A percentile compares a stretch with the other conserved stretches of the same genome.
Conservation (phyloP, 2,329 filamentous ascomycete genomes). For the Fusarium pininemorale region DNA sequence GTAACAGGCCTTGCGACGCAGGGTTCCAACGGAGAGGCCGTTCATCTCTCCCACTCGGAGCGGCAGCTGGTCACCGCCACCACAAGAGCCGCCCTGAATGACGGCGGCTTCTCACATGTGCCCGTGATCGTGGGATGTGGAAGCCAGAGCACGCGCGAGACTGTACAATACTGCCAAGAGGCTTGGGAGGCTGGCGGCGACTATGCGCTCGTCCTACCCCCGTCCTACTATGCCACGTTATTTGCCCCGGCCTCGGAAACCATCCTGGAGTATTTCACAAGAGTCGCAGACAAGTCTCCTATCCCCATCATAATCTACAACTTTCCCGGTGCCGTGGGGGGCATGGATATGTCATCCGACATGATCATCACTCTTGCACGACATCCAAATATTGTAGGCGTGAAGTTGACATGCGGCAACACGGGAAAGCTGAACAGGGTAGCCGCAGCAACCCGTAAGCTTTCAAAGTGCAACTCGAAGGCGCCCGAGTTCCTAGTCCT, state of each 20-base stretch:
- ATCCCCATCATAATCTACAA: conserved; percentile 77
- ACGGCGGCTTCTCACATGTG: conserved; percentile 69
- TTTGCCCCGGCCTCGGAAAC: conserved; percentile 63
- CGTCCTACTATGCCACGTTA: conserved; percentile 77
- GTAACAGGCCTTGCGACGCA: conserved; percentile 80
- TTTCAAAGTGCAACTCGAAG: conserved; percentile 19
- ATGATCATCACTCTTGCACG: conserved; percentile 66
- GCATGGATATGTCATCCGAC: conserved; percentile 72
- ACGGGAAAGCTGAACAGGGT: conserved; percentile 74
- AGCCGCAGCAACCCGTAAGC: conserved; percentile 64
- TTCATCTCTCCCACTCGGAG: conserved; percentile 78
- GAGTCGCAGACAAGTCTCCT: conserved; percentile 70
- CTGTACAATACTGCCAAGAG: conserved; percentile 74
- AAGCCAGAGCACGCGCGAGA: conserved; percentile 77
- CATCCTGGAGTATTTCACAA: conserved; percentile 71
- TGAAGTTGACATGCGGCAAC: conserved; percentile 76
- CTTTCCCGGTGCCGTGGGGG: conserved; percentile 70
- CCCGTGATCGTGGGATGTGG: conserved; percentile 82
- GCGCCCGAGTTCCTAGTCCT: conserved; percentile 69
- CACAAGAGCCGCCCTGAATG: conserved; percentile 74
- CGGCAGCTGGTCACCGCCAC: conserved; percentile 73
- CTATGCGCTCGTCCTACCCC: conserved; percentile 79
- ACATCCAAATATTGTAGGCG: conserved; percentile 73
- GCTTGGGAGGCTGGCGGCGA: conserved; percentile 76
- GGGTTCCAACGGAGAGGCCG: conserved; percentile 85